Evolutionary conservation across 768 basidiomycete genomes (phyloP).

Genomic region (Calocybe cyanea): DNA sequence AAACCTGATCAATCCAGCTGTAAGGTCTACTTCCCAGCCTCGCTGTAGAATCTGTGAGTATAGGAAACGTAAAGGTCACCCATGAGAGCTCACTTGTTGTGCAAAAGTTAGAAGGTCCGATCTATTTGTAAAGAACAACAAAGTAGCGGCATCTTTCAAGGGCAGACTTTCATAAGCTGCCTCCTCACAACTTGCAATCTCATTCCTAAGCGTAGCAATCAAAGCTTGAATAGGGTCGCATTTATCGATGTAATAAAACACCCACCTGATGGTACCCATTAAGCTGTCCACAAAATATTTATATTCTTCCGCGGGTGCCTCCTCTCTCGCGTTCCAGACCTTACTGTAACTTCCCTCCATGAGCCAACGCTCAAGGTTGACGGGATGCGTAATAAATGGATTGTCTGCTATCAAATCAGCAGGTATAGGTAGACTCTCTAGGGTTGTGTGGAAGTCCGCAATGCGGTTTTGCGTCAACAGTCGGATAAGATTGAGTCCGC

Average conservation of each 20-base stretch:
- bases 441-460: conserved; percentile 94
- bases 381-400: conserved; percentile 77
- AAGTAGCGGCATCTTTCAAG: conserved; percentile 81
- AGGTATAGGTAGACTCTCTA: conserved; percentile 80
- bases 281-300: conserved; percentile 90
- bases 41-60: conserved; percentile 44
- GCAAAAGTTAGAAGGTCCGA: conserved; percentile 84
- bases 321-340: conserved; percentile 92
- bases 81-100: conserved; percentile 51
- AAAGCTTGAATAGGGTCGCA: background rate
- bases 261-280: conserved; percentile 90
- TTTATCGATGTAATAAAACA: conserved; percentile 1
- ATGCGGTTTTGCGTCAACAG: conserved; percentile 94
- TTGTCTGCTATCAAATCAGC: conserved; percentile 66
- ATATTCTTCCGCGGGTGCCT: conserved; percentile 92
- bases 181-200: conserved; percentile 97
- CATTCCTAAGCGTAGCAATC: conserved; percentile 55
- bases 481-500: conserved; percentile 91
- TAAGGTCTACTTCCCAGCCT: conserved; percentile 79
- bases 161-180: conserved; percentile 90
- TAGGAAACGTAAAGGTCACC: background rate
- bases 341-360: conserved; percentile 99
- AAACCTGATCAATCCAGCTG: conserved; percentile 69
- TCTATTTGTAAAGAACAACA: conserved; percentile 86
- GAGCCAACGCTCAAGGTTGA: conserved; percentile 92